Evolutionary conservation across 2,329 filamentous ascomycete species (phyloP), one percentile per base, ranked within the genome.

Genomic region (Exophiala lecanii-corni): DNA sequence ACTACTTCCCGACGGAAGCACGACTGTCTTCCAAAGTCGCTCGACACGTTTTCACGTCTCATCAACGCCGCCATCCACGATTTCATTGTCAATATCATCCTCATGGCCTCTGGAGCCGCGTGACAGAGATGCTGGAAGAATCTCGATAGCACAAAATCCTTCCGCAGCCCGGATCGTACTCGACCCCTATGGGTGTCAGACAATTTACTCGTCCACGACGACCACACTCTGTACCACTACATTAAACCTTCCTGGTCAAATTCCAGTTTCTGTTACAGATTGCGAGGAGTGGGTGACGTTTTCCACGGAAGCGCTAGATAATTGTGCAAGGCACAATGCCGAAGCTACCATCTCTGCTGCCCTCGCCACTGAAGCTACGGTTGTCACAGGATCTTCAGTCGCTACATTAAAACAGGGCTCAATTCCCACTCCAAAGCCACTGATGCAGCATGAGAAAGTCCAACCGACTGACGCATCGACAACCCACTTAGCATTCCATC

Each of bases 281-380:
- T 55, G 54, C 23, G 40, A 50, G 21, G 49, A 55, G 23, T 50
- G 37, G 34, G 35, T 57, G 5, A 57, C 54, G 3, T 57, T 57
- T 35, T 51, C 45, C 9, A 54, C 47, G 17, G 39, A 53, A 20
- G 45, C 20, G 17, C 33, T 49, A 20, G 43, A 40, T 15, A 43
- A 5, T 17, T 47, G 46, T 32, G 31, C 28, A 17, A 33, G 28
- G 10, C 28, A 20, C 30, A n/a, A 38, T 34, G 19, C 17, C 21
- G 10, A n/a, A 15, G n/a, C 9, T 15, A 13, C 16, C 16, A 12
- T 15, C 23, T 33, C n/a, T 10, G n/a, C 30, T 6, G 26, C 21
- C 13, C 9, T 30, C 17, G 21, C 35, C 32, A 13, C 36, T 16
- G 15, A 9, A 25, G 10, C 30, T 15, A n/a, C 31, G 9, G n/a